These are phyloP conservation scores for Scheffersomyces coipomensis DNA, from an alignment of 805 yeast genomes.

Conservation along the genomic window DNA sequence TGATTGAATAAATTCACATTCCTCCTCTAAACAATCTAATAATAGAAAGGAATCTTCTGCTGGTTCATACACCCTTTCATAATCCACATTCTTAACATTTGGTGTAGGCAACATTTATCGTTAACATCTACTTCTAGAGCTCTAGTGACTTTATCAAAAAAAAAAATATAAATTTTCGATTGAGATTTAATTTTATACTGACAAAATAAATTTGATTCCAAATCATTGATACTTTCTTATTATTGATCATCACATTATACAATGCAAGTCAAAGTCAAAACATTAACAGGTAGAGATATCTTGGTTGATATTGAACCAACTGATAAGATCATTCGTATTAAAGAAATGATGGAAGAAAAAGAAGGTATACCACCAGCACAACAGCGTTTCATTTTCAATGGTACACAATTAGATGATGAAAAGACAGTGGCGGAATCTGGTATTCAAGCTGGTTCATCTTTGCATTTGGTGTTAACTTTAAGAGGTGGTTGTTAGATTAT, in stretches of 20 bases:
- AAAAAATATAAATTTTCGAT: not conserved
- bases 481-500: constrained; percentile 82
- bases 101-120: constrained; percentile 82
- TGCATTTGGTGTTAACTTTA: constrained; percentile 87
- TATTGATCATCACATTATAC: constrained; percentile 3
- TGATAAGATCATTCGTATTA: constrained; percentile 70
- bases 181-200: not conserved
- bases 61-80: constrained; percentile 86
- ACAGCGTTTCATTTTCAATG: constrained; percentile 86
- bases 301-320: constrained; percentile 70
- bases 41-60: constrained; percentile 88
- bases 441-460: constrained; percentile 80
- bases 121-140: too few relatives aligned
- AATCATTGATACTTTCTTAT: not conserved
- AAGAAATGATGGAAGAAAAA: constrained; percentile 90
- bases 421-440: constrained; percentile 69
- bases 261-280: constrained; percentile 73
- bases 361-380: constrained; percentile 98
- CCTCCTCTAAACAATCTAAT: constrained; percentile 74
- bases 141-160: too few relatives aligned
- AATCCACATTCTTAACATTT: constrained; percentile 49
- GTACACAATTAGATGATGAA: constrained; percentile 89
- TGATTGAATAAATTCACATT: constrained; percentile 32
- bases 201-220: not conserved
- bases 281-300: constrained; percentile 81